These are phyloP conservation scores for Tagetes patula DNA, from an alignment of 129 eudicot genomes.

Conservation along the genomic window DNA sequence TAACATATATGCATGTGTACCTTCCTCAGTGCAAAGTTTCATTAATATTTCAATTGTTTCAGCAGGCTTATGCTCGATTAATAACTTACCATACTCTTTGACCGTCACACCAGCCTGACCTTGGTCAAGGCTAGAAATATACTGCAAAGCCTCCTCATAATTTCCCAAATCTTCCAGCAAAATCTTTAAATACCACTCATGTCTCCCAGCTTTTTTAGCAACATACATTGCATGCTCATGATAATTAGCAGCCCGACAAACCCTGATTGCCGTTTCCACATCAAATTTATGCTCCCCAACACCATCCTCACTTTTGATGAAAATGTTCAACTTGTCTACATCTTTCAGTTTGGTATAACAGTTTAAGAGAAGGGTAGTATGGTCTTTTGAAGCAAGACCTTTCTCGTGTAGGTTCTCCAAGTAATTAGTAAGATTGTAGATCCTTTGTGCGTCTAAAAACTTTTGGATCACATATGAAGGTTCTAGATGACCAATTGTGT, in stretches of 20 bases:
- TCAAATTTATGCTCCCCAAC: slow-evolving; percentile 82
- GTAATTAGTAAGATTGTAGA: slow-evolving; percentile 90
- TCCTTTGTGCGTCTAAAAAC: slow-evolving; percentile 97
- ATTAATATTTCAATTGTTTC: slow-evolving; percentile 82
- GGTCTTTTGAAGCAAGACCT: slow-evolving; percentile 96
- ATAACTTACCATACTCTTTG: slow-evolving; percentile 90
- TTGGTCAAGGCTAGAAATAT: slow-evolving; percentile 82
- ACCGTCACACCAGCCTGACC: slow-evolving; percentile 97
- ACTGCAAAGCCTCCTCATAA: slow-evolving; percentile 87
- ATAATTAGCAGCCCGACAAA: slow-evolving; percentile 94
- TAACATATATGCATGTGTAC: slow-evolving; percentile 59
- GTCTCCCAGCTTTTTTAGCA: slow-evolving; percentile 91
- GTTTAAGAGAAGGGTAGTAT: slow-evolving; percentile 89
- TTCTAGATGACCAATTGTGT: slow-evolving; percentile 91
- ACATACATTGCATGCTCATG: slow-evolving; percentile 99
- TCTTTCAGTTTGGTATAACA: slow-evolving; percentile 95
- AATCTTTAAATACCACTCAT: slow-evolving; percentile 94
- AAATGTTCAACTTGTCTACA: slow-evolving; percentile 76
- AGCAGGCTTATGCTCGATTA: slow-evolving; percentile 82
- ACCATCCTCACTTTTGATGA: slow-evolving; percentile 86
- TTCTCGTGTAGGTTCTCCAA: slow-evolving; percentile 88
- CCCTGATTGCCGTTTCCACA: slow-evolving; percentile 96
- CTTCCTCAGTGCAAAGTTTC: slow-evolving; percentile 89
- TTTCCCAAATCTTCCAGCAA: slow-evolving; percentile 90
- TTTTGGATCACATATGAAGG: slow-evolving; percentile 95